A percentile compares a stretch with the other conserved stretches of the same genome.
Evolutionary conservation across 805 yeast genomes (phyloP).

Genomic region (Candida silvatica): DNA sequence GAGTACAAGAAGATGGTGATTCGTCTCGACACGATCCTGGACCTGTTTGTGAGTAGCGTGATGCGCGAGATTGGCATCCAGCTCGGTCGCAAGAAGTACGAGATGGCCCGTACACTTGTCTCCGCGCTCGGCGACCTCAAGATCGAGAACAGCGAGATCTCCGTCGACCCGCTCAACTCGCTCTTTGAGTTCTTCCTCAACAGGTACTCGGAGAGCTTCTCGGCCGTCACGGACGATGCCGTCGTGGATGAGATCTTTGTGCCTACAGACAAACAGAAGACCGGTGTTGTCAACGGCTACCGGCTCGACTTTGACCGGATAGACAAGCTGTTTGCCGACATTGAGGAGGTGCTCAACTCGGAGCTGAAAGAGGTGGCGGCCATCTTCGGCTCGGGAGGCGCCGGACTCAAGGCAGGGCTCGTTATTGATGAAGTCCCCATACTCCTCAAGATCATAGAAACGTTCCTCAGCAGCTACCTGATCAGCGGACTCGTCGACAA

Average conservation of each 20-base stretch:
- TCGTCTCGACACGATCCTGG: conserved; percentile 45
- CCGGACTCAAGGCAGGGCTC: background rate
- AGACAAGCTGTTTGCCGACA: conserved; percentile 17
- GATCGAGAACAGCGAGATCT: conserved; percentile 23
- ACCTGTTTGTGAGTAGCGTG: conserved; percentile 64
- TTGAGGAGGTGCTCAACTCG: conserved; percentile 12
- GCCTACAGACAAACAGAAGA: conserved; percentile 3
- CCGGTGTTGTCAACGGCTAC: conserved; percentile 24
- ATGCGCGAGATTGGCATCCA: conserved; percentile 59
- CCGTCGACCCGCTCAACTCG: conserved; percentile 25
- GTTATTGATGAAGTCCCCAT: conserved; percentile 26
- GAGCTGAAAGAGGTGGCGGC: conserved; percentile 21
- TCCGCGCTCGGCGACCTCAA: conserved; percentile 16
- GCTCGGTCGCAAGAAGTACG: conserved; percentile 37
- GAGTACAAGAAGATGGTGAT: conserved; percentile 21
- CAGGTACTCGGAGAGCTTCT: conserved; percentile 15
- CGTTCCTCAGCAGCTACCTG: conserved; percentile 26
- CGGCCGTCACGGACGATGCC: conserved; percentile 7
- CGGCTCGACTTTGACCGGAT: conserved; percentile 14
- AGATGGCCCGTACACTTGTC: conserved; percentile 23
- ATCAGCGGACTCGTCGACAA: conserved; percentile 27
- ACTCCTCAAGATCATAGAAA: conserved; percentile 24
- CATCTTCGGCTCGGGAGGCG: conserved; percentile 19
- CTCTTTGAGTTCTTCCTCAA: conserved; percentile 25
- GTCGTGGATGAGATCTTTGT: conserved; percentile 14